Evolutionary conservation across 345 rosid species (phyloP).

Genomic region (Arabidopsis thaliana): DNA sequence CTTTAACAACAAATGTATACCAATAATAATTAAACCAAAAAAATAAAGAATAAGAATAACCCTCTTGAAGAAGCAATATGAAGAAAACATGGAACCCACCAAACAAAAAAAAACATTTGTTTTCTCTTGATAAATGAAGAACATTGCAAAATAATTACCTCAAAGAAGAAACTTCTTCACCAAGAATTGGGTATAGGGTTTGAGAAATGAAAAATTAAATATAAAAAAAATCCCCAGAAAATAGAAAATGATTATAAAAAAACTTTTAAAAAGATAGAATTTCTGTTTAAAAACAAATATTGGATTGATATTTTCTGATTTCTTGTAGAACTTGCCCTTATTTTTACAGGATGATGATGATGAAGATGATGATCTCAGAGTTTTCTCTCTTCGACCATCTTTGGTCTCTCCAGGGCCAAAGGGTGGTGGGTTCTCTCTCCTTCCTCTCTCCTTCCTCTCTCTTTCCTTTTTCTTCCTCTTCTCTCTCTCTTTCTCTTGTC

Average conservation of each 20-base stretch:
- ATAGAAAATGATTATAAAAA: constrained; percentile 21
- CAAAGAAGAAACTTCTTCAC: constrained; percentile 23
- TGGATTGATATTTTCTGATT: constrained; percentile 8
- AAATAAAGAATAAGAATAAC: constrained; percentile 50
- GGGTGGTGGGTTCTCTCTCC: constrained; percentile 37
- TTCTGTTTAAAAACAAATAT: background rate
- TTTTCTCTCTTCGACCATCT: constrained; percentile 69
- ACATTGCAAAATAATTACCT: constrained; percentile 26
- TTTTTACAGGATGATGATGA: constrained; percentile 30
- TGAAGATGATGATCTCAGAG: constrained; percentile 65
- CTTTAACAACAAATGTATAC: background rate
- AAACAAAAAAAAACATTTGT: constrained; percentile 21
- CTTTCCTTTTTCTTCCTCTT: constrained; percentile 30
- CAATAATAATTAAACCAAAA: background rate
- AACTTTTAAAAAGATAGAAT: background rate
- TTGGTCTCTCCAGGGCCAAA: constrained; percentile 54
- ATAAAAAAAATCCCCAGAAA: constrained; percentile 39
- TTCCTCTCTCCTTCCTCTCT: constrained; percentile 35
- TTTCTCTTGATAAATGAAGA: constrained; percentile 6
- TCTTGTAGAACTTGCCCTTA: constrained; percentile 57
- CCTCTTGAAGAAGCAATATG: constrained; percentile 65
- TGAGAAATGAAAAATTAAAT: constrained; percentile 48
- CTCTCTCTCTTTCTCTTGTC: constrained; percentile 30
- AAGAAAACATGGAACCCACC: constrained; percentile 33
- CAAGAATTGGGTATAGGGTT: constrained; percentile 43